A percentile compares a stretch with the other conserved stretches of the same genome.
Conservation (phyloP, 345 rosid species). For the Eutrema heterophyllum region DNA sequence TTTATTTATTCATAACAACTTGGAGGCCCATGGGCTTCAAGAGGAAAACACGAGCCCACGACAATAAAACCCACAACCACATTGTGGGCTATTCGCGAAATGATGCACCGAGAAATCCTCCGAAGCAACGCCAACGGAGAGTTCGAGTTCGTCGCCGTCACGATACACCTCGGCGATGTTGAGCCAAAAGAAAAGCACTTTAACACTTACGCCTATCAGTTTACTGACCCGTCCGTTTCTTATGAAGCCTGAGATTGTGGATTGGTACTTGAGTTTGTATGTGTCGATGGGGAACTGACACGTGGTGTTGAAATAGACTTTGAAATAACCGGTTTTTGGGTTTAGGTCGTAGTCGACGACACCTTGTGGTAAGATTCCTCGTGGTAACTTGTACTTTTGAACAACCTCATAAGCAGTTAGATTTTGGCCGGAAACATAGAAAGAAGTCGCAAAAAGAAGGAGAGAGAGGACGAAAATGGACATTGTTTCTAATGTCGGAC, state of each 20-base stretch:
- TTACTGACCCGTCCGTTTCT: conserved; percentile 33
- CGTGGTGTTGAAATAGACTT: conserved; percentile 30
- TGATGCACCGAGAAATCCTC: conserved; percentile 36
- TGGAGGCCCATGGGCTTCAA: neutral
- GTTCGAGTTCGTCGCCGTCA: conserved; percentile 35
- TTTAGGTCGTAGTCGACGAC: conserved; percentile 48
- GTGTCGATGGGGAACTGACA: conserved; percentile 46
- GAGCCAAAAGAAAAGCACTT: conserved; percentile 57
- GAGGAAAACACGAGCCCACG: neutral
- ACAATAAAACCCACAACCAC: conserved; percentile 80
- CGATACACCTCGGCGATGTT: conserved; percentile 40
- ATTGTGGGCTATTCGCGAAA: conserved; percentile 62
- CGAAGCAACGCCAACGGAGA: conserved; percentile 52
- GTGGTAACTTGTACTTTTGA: conserved; percentile 43
- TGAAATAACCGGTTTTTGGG: conserved; percentile 45
- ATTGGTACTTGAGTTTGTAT: conserved; percentile 45
- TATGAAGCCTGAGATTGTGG: conserved; percentile 45
- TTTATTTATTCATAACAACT: neutral
- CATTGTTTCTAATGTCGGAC: neutral
- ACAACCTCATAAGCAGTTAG: conserved; percentile 45
- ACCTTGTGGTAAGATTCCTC: conserved; percentile 63
- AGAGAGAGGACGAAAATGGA: conserved; percentile 2
- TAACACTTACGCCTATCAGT: conserved; percentile 52
- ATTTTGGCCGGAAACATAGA: neutral
- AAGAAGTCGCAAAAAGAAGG: neutral